Evolutionary conservation across 768 basidiomycete genomes (phyloP), one percentile per base, ranked within the genome.

Genomic region (Mycena pura): DNA sequence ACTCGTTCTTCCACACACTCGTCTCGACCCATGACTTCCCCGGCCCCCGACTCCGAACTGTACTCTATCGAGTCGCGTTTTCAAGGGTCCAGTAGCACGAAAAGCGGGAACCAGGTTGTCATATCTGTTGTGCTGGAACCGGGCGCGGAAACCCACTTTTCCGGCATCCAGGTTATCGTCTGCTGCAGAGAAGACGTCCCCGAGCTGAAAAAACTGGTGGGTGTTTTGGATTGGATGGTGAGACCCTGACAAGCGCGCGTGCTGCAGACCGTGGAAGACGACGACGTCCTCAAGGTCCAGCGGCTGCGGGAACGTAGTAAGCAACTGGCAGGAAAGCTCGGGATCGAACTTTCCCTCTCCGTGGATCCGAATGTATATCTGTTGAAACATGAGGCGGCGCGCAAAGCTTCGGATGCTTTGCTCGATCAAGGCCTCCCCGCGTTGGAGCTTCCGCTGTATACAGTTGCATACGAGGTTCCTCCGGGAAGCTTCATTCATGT

Each of bases 11-110:
- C n/a, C n/a, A n/a, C n/a, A n/a, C n/a, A n/a, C n/a, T n/a, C n/a
- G n/a, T n/a, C n/a, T n/a, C n/a, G n/a, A n/a, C n/a, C 25, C 41
- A 53, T 53, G 51, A 43, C 51, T 53, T 51, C 49, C 49, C 36
- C 34, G 11, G 10, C 17, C 13, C 39, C 40, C 7, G 51, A 43
- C 22, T 53, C 17, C 27, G 29, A 43, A 53, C 43, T 41, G 51
- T 43, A 17, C 43, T 40, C 15, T 53, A 53, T 53, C 39, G 51
- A 53, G 40, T 53, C 51, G 28, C 51, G 40, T 22, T 53, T 53
- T 29, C 39, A 53, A 53, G 51, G 51, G 51, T 40, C 51, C 22
- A 40, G 51, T 40, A 21, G 15, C 5, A 53, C 51, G 17, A 17
- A 29, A 17, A 32, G 19, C 21, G 51, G 51, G 44, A 28, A 45